Conservation (phyloP, 352 stramenopile species). For the Globisporangium okanoganense region DNA sequence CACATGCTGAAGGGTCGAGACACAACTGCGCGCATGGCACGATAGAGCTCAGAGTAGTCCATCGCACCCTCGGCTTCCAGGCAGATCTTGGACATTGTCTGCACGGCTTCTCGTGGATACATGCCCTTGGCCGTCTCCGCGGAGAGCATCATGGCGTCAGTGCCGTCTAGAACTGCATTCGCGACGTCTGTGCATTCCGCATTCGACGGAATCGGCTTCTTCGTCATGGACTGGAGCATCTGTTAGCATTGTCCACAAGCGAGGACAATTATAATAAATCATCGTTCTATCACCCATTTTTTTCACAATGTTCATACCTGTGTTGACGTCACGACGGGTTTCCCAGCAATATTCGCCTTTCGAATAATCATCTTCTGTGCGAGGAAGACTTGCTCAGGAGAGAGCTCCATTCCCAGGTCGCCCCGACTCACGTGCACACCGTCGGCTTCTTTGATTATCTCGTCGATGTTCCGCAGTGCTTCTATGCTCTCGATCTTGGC, state of each 20-base stretch:
- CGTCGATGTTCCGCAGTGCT: slow-evolving; percentile 94
- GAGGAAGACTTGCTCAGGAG: slow-evolving; percentile 97
- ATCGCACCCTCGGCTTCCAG: slow-evolving; percentile 87
- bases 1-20: slow-evolving; percentile 55
- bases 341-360: slow-evolving; percentile 95
- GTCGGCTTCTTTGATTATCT: slow-evolving; percentile 97
- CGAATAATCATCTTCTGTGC: slow-evolving; percentile 99
- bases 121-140: slow-evolving; percentile 98
- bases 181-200: slow-evolving; percentile 99
- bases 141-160: slow-evolving; percentile 99
- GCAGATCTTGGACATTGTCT: slow-evolving; percentile 94
- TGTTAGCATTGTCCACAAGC: slow-evolving; percentile 34
- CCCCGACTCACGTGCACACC: slow-evolving; percentile 99
- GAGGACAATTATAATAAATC: background rate
- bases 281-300: background rate
- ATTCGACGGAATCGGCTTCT: slow-evolving; percentile 95
- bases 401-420: slow-evolving; percentile 99
- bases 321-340: slow-evolving; percentile 97
- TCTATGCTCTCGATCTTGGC: slow-evolving; percentile 99
- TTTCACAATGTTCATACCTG: slow-evolving; percentile 22
- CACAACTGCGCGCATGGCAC: slow-evolving; percentile 39
- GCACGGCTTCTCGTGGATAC: slow-evolving; percentile 94
- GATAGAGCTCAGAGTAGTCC: slow-evolving; percentile 74
- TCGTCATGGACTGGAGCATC: slow-evolving; percentile 99
- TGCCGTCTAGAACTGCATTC: slow-evolving; percentile 99